A percentile compares a stretch with the other conserved stretches of the same genome.
Evolutionary conservation across 2,329 filamentous ascomycete species (phyloP).

Genomic region (Colletotrichum echinochloae): DNA sequence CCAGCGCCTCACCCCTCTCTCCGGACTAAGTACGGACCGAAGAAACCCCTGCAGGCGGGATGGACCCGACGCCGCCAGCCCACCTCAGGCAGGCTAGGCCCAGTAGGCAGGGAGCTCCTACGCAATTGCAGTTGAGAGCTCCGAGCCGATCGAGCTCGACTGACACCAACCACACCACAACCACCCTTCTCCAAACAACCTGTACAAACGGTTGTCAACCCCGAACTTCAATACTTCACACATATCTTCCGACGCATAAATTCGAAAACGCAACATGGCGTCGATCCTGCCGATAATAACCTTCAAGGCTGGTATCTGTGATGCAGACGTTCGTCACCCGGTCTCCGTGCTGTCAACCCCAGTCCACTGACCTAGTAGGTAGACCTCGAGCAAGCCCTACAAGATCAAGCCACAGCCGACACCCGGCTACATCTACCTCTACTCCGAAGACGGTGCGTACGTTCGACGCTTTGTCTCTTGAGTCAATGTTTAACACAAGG

Average conservation of each 20-base stretch:
- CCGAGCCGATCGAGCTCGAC: constrained; percentile 28
- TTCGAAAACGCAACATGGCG: constrained; percentile 64
- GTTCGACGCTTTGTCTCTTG: neutral
- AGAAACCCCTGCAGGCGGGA: constrained; percentile 7
- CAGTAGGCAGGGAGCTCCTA: constrained; percentile 39
- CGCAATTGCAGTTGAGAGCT: constrained; percentile 39
- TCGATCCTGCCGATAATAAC: constrained; percentile 88
- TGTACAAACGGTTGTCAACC: constrained; percentile 6
- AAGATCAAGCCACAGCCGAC: constrained; percentile 80
- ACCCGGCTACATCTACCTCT: constrained; percentile 91
- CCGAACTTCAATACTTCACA: constrained; percentile 3
- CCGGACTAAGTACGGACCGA: constrained; percentile 43
- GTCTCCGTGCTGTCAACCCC: constrained; percentile 17
- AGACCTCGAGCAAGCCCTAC: constrained; percentile 67
- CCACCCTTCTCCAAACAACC: constrained; percentile 14
- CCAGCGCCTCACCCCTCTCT: constrained; percentile 31
- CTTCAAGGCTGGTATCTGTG: constrained; percentile 94
- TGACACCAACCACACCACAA: constrained; percentile 26
- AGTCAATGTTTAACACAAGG: constrained; percentile 6
- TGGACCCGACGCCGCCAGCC: constrained; percentile 13
- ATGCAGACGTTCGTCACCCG: constrained; percentile 76
- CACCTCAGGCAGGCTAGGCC: constrained; percentile 19
- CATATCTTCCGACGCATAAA: neutral
- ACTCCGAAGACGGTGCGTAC: constrained; percentile 83
- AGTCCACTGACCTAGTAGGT: constrained; percentile 43